Percentiles rank a stretch among this genome's conserved stretches.
phyloP scores from a whole-genome alignment of 1,284 basidiomycete species.

The Sanghuangporus baumii region DNA sequence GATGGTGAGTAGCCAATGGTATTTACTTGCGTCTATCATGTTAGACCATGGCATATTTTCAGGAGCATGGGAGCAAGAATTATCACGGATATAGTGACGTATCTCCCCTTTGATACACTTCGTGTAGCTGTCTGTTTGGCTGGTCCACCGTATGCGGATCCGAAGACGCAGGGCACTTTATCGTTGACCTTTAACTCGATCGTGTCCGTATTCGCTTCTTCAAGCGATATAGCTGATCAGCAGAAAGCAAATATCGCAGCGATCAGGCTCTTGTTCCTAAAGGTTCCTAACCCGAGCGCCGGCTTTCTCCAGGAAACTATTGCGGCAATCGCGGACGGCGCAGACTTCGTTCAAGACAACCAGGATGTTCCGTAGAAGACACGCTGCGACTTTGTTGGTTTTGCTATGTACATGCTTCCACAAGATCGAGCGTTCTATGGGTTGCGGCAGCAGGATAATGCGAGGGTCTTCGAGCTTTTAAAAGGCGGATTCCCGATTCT shows the following conservation, averaged over 20 bases:
- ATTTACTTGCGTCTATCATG: neutral
- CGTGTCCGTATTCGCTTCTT: neutral
- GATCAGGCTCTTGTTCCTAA: slow-evolving; percentile 18
- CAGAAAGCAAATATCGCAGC: slow-evolving; percentile 13
- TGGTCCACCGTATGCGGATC: slow-evolving; percentile 29
- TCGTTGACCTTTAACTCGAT: neutral
- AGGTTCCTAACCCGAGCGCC: slow-evolving; percentile 21
- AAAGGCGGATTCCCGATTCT: slow-evolving; percentile 29
- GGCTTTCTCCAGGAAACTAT: slow-evolving; percentile 19
- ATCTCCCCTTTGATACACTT: slow-evolving; percentile 30
- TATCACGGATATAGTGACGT: slow-evolving; percentile 32
- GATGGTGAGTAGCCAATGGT: slow-evolving; percentile 28
- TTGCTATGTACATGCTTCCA: slow-evolving; percentile 28
- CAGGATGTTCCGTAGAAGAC: slow-evolving; percentile 25
- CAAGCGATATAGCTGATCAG: slow-evolving; percentile 24
- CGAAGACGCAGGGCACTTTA: slow-evolving; percentile 22
- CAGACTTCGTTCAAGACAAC: slow-evolving; percentile 18
- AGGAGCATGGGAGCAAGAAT: slow-evolving; percentile 30
- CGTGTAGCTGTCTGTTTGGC: slow-evolving; percentile 32
- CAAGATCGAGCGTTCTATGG: slow-evolving; percentile 25
- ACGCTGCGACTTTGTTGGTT: slow-evolving; percentile 30
- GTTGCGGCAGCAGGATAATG: slow-evolving; percentile 29
- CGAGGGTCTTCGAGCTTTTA: slow-evolving; percentile 27
- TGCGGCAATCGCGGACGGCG: slow-evolving; percentile 6
- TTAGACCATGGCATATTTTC: neutral